Evolutionary conservation across 345 rosid genomes (phyloP).

Genomic region (Carallia pectinifolia): DNA sequence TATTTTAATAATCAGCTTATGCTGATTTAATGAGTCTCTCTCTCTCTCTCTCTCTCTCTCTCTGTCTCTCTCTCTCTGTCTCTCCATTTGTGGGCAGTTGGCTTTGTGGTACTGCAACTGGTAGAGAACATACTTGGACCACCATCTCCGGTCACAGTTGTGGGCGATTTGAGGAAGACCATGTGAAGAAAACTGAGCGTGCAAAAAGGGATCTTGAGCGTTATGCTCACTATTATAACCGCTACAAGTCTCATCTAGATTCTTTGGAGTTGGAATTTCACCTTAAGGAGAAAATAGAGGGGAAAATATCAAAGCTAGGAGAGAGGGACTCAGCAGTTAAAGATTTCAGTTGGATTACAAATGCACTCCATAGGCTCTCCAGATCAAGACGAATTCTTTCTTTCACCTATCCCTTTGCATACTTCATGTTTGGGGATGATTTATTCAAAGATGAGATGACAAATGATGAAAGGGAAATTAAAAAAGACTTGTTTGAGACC

Average conservation of each 20-base stretch:
- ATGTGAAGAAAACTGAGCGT: constrained; percentile 49
- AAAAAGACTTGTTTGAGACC: constrained; percentile 79
- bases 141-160: constrained; percentile 82
- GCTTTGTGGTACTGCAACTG: constrained; percentile 96
- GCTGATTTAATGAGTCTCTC: too few species aligned
- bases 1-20: too few species aligned
- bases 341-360: constrained; percentile 80
- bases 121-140: constrained; percentile 65
- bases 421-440: constrained; percentile 94
- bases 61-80: background rate
- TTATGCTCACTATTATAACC: constrained; percentile 77
- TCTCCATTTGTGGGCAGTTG: constrained; percentile 39
- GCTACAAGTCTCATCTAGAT: constrained; percentile 77
- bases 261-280: constrained; percentile 76
- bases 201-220: constrained; percentile 80
- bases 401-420: constrained; percentile 81
- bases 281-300: constrained; percentile 53
- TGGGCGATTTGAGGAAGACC: constrained; percentile 76
- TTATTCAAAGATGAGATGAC: constrained; percentile 78
- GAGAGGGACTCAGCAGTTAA: constrained; percentile 54
- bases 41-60: background rate
- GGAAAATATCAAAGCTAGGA: constrained; percentile 54
- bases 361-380: constrained; percentile 65
- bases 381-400: constrained; percentile 80
- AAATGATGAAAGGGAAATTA: constrained; percentile 55